Evolutionary conservation across 495 filamentous ascomycete species (phyloP), one percentile per base, ranked within the genome.

Genomic region (Talaromyces adpressus): DNA sequence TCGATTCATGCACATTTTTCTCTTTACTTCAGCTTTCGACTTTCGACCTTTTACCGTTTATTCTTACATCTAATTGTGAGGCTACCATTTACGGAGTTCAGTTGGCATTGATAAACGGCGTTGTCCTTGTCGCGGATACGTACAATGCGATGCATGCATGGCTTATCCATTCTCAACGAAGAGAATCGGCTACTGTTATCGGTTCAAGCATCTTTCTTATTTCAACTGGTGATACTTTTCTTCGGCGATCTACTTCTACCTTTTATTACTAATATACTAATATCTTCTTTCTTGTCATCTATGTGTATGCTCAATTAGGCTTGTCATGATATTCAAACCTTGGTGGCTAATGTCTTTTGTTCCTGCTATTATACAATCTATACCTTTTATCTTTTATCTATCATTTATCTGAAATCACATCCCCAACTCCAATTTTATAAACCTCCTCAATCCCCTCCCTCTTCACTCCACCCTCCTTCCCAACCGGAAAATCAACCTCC

Each of bases 381-480:
- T 20, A 9, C 4, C 16, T 47, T 47, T 47, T 14, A 16, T 16
- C 36, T 41, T 16, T 16, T 9, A 41, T 41, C 11, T 32, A 41
- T 41, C 51, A 54, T 20, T 18, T 6, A 12, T 20, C 6, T 29
- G 8, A 18, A 29, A 20, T 32, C 25, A 80, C 59, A 69, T 78
- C 78, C 64, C 72, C 67, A 62, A 75, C 71, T 1, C 22, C 52
- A 63, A 79, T 68, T n/a, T 45, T 54, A 70, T 79, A 79, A 18
- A 81, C 73, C 68, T 70, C 70, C 30, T 81, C 73, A 66, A 81
- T 75, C 67, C 65, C 71, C 70, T 78, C 77, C 52, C 75, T 71
- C 23, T 30, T 59, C 9, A 39, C 64, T 27, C 62, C 65, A 6
- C n/a, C n/a, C n/a, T n/a, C n/a, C n/a, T 65, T 66, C 30, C 65